A percentile compares a stretch with the other conserved stretches of the same genome.
Evolutionary conservation across 2,329 filamentous ascomycete species (phyloP).

Genomic region (Emmonsiellopsis sp.): DNA sequence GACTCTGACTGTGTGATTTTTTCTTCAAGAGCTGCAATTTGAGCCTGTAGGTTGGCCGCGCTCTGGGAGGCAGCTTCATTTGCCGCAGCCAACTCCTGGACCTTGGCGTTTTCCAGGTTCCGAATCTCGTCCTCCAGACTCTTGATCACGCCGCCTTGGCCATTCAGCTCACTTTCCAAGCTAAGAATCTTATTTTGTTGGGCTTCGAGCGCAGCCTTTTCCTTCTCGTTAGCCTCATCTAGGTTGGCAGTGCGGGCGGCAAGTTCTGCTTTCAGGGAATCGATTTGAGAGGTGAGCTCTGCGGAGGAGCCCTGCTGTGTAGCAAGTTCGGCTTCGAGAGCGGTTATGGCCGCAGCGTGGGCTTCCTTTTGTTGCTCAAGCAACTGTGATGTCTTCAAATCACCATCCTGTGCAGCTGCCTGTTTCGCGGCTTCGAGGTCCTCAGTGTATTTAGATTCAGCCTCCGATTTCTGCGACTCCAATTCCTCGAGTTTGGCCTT

Average conservation of each 20-base stretch:
- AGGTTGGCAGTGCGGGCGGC: slow-evolving; percentile 21
- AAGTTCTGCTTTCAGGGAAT: slow-evolving; percentile 13
- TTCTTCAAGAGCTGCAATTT: slow-evolving; percentile 26
- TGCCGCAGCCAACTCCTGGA: slow-evolving; percentile 28
- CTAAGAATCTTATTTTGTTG: slow-evolving; percentile 10
- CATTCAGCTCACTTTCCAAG: slow-evolving; percentile 26
- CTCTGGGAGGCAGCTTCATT: slow-evolving; percentile 24
- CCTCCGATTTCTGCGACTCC: slow-evolving; percentile 26
- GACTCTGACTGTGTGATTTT: slow-evolving; percentile 27
- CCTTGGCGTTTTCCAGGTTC: slow-evolving; percentile 26
- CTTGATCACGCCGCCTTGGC: slow-evolving; percentile 28
- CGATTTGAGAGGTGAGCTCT: slow-evolving; percentile 9
- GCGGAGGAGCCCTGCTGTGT: slow-evolving; percentile 5
- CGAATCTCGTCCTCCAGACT: slow-evolving; percentile 31
- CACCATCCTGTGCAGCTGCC: slow-evolving; percentile 26
- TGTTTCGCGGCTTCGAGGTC: slow-evolving; percentile 32
- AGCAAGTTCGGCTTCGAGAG: slow-evolving; percentile 12
- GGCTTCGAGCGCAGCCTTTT: slow-evolving; percentile 21
- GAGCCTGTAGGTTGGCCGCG: slow-evolving; percentile 23
- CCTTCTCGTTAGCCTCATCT: slow-evolving; percentile 24
- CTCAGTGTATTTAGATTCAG: slow-evolving; percentile 28
- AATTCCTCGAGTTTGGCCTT: slow-evolving; percentile 29
- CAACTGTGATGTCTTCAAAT: slow-evolving; percentile 25
- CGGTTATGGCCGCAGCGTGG: slow-evolving; percentile 23
- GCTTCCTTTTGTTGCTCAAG: slow-evolving; percentile 29